Base-by-base conservation (phyloP, 139 green algal genomes). In the Chloropicon primus region DNA sequence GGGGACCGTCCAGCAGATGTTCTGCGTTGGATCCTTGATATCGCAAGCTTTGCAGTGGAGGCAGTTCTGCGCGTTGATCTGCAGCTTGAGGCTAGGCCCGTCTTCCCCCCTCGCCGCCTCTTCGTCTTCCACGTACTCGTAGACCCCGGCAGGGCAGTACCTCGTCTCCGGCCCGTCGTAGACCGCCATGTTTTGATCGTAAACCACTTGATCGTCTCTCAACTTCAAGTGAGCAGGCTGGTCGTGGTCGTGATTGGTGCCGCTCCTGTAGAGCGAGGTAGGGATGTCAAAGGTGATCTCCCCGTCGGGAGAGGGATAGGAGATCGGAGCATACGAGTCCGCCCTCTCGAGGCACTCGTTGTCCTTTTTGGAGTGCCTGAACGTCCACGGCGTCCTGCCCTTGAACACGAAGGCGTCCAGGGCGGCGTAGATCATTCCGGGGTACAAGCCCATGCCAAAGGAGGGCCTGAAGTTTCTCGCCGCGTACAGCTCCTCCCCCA, bases 61-160 rank as follows among this genome's bases (percentile, higher is more conserved):
- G 83, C 94, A 98, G 85, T 98, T 98, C 79, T 98, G 94, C 0
- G 94, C 93, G 80, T 96, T 96, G 82, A 98, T 96, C 22, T 88
- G 76, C 41, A 98, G 86, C 54, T 79, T 74, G 28, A 29, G 78
- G 2, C 28, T 72, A n/a, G 81, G 86, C 10, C 41, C 23, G n/a
- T 72, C 80, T 1, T 76, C 79, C 2, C 22, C 85, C 71, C 62
- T 82, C 24, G 22, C 78, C 54, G 84, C 82, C 24, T 90, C 86
- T 0, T 74, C 54, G 1, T 26, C 25, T 22, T 29, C 54, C 23
- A 82, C 79, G 75, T 93, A 97, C 82, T 97, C 92, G 79, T 97
- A 98, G 73, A 98, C 94, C 1, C 72, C 22, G 5, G 87, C 87
- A 27, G 90, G 90, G 80, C 90, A 94, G 84, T 91, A 94, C 21